Base-by-base conservation (phyloP, 2,329 filamentous ascomycete genomes). In the Coniochaeta prunicola region DNA sequence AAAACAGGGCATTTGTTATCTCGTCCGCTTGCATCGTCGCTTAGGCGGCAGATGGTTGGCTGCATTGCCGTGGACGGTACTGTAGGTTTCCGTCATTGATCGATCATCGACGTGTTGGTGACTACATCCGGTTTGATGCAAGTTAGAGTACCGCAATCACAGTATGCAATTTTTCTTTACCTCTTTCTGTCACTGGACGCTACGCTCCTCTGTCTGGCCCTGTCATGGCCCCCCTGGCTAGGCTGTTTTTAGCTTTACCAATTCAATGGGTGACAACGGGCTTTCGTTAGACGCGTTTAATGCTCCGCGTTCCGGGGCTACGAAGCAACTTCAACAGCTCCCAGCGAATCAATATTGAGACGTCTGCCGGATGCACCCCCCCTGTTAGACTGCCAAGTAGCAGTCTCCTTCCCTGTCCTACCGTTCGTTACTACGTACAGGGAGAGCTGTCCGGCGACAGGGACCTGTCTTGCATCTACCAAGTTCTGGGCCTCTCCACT, bases 1-100 rank as follows among this genome's bases (percentile, higher is more conserved):
- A 26, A 53, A 53, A 53, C 48, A 53, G 30, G 26, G 28, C n/a
- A 36, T 33, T 12, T 19, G 3, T 21, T 34, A 24, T 55, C 53
- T 55, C 12, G 53, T 33, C 48, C 31, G 30, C 30, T n/a, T 33
- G 53, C 53, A 36, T 55, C 53, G 30, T 24, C 7, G 28, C 28
- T 17, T 36, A 30, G 30, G 53, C 33, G 36, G 53, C 53, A 12
- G 15, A n/a, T 55, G 53, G 53, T 33, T 55, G 53, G 53, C 33
- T 36, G 53, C 30, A 55, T 21, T 55, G 31, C 53, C 53, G 53
- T 12, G 3, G 17, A 34, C 53, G 53, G 53, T 15, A 55, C 53
- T 55, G 53, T 17, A 55, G 33, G 28, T 34, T 55, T 28, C 53
- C 53, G 53, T 55, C 53, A 55, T 55, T 30, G 53, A 55, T 36